Percentiles rank a stretch among this genome's conserved stretches.
These are phyloP conservation scores for Inosperma sp. DNA, from an alignment of 768 basidiomycete species.

Conservation along the genomic window DNA sequence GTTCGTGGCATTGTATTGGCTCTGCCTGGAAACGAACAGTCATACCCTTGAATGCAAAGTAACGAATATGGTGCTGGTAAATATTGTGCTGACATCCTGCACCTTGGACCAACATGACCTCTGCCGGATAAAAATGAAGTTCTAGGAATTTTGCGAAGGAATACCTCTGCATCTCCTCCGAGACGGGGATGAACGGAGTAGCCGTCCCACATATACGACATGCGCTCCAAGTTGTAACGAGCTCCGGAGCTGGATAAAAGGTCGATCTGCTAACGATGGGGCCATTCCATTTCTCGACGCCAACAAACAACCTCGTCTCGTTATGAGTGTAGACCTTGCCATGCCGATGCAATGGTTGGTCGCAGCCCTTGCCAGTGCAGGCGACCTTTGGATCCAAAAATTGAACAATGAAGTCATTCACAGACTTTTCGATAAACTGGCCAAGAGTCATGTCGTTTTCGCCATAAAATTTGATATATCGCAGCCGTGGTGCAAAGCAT, in stretches of 20 bases:
- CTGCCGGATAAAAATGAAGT: slow-evolving; percentile 90
- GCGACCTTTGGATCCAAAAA: slow-evolving; percentile 70
- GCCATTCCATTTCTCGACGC: slow-evolving; percentile 85
- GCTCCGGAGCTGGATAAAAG: slow-evolving; percentile 58
- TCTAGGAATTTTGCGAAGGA: slow-evolving; percentile 97
- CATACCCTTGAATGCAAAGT: slow-evolving; percentile 80
- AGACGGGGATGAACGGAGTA: slow-evolving; percentile 84
- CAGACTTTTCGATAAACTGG: slow-evolving; percentile 83
- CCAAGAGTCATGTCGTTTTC: slow-evolving; percentile 91
- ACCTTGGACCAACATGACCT: slow-evolving; percentile 78
- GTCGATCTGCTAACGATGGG: slow-evolving; percentile 58
- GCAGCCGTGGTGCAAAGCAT: slow-evolving; percentile 71
- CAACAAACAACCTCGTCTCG: slow-evolving; percentile 73
- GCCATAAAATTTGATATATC: slow-evolving; percentile 84
- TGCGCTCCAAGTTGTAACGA: slow-evolving; percentile 87
- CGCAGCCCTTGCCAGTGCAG: slow-evolving; percentile 82
- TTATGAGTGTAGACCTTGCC: slow-evolving; percentile 91
- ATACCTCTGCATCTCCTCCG: slow-evolving; percentile 88
- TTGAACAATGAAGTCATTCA: slow-evolving; percentile 61
- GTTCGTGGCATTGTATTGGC: slow-evolving; percentile 74
- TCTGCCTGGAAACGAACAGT: slow-evolving; percentile 88
- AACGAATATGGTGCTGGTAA: slow-evolving; percentile 88
- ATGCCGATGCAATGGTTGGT: slow-evolving; percentile 75
- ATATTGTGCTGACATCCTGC: slow-evolving; percentile 94
- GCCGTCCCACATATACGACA: slow-evolving; percentile 76